Conservation (phyloP, 2,329 filamentous ascomycete species). For the Calonectria fujianensis region DNA sequence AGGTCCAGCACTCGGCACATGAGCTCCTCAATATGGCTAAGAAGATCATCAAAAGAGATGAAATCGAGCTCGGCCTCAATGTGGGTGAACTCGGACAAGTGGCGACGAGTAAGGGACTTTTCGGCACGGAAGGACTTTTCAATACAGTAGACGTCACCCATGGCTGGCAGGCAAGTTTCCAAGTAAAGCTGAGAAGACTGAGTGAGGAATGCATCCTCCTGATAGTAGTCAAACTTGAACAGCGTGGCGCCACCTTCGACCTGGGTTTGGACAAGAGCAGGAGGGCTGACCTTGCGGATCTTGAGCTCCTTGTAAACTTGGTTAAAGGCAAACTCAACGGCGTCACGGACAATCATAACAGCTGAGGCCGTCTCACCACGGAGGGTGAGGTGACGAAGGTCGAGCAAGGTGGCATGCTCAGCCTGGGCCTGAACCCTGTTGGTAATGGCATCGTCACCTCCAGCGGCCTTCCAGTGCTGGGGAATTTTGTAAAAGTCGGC, state of each 20-base stretch:
- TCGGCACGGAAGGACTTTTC: slow-evolving; percentile 99
- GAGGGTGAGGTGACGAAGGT: slow-evolving; percentile 89
- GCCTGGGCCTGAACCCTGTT: slow-evolving; percentile 77
- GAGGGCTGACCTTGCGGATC: slow-evolving; percentile 89
- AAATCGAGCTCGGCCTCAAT: slow-evolving; percentile 98
- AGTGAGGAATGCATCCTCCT: slow-evolving; percentile 92
- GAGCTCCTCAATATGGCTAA: slow-evolving; percentile 89
- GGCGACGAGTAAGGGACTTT: slow-evolving; percentile 94
- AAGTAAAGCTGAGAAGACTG: slow-evolving; percentile 98
- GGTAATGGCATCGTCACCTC: slow-evolving; percentile 93
- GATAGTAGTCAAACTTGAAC: slow-evolving; percentile 93
- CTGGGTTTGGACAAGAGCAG: slow-evolving; percentile 94
- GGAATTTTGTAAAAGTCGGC: slow-evolving; percentile 92
- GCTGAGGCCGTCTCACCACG: slow-evolving; percentile 89
- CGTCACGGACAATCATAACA: slow-evolving; percentile 90
- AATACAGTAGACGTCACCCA: slow-evolving; percentile 98
- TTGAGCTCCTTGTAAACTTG: slow-evolving; percentile 85
- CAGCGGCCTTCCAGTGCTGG: slow-evolving; percentile 79
- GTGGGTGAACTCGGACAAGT: slow-evolving; percentile 97
- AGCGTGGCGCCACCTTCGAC: slow-evolving; percentile 95
- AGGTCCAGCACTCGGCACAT: slow-evolving; percentile 90
- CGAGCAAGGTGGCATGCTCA: slow-evolving; percentile 79
- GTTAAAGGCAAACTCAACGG: slow-evolving; percentile 87
- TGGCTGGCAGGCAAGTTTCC: slow-evolving; percentile 91
- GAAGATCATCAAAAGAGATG: slow-evolving; percentile 92